These are phyloP conservation scores for Tanacetum coccineum DNA, from an alignment of 129 eudicot genomes.

Conservation along the genomic window DNA sequence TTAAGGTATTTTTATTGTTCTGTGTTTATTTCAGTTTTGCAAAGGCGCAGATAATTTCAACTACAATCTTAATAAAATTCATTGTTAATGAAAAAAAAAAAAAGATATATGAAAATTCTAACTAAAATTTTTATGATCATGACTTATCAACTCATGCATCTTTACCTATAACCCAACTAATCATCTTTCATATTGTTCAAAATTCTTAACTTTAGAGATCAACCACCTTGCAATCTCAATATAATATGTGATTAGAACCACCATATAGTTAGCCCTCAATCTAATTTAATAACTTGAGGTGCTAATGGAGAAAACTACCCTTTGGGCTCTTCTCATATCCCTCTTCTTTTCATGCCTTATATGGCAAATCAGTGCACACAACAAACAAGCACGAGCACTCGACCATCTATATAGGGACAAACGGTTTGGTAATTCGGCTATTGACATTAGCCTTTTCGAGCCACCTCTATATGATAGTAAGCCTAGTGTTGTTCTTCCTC, in stretches of 20 bases:
- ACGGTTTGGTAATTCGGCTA: conserved; percentile 16
- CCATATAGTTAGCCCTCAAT: not conserved
- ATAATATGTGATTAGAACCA: not conserved
- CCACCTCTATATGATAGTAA: conserved; percentile 13
- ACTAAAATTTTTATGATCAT: not conserved
- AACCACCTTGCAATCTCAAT: not conserved
- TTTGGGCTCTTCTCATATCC: conserved; percentile 11
- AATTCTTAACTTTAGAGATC: not conserved
- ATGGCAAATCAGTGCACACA: conserved; percentile 21
- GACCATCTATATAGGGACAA: conserved; percentile 37
- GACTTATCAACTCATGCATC: not conserved
- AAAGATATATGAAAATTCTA: too few relatives aligned
- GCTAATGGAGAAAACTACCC: conserved; percentile 18
- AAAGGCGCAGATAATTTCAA: too few relatives aligned
- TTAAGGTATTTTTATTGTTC: too few relatives aligned
- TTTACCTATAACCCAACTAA: conserved; percentile 8
- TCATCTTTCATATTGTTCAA: not conserved
- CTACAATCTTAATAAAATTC: too few relatives aligned
- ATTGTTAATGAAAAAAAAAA: too few relatives aligned
- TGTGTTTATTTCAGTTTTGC: too few relatives aligned
- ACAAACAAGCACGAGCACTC: conserved; percentile 43
- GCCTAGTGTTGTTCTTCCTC: conserved; percentile 23
- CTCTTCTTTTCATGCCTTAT: conserved; percentile 26
- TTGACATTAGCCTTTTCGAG: conserved; percentile 39
- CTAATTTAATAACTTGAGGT: not conserved